A percentile compares a stretch with the other conserved stretches of the same genome.
These are phyloP conservation scores for Cerrena zonata DNA, from an alignment of 1,284 basidiomycete species.

Conservation along the genomic window DNA sequence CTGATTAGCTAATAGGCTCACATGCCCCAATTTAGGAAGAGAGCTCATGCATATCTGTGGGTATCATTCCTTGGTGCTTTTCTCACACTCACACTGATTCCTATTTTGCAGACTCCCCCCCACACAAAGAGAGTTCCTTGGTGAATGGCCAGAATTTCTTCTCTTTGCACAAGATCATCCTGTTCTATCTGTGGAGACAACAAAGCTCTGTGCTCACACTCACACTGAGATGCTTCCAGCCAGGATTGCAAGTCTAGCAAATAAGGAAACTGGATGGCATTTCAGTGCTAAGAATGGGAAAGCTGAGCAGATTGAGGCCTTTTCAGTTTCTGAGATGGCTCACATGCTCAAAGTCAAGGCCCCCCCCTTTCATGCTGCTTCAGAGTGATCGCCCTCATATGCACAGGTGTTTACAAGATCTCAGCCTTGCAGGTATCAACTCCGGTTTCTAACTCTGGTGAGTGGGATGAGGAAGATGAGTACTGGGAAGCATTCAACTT, in stretches of 20 bases:
- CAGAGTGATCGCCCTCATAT: background rate
- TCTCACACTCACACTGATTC: too few species aligned
- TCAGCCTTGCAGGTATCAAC: background rate
- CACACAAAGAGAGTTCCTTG: too few species aligned
- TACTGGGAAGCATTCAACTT: too few species aligned
- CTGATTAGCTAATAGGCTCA: too few species aligned
- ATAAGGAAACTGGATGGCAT: constrained; percentile 17
- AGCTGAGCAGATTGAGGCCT: constrained; percentile 11
- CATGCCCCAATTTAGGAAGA: too few species aligned
- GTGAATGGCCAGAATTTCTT: background rate
- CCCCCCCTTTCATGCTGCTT: constrained; percentile 1
- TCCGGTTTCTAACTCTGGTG: background rate
- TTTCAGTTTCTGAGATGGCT: constrained; percentile 14
- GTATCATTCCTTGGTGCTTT: too few species aligned
- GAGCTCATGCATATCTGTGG: too few species aligned
- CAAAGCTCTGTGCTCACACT: background rate
- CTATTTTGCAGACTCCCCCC: too few species aligned
- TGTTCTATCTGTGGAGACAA: background rate
- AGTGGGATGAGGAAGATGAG: background rate
- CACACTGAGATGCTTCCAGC: background rate
- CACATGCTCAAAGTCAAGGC: constrained; percentile 5
- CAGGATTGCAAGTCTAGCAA: constrained; percentile 11
- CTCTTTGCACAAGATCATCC: background rate
- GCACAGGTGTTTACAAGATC: background rate
- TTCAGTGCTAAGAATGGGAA: constrained; percentile 13